Base-by-base conservation (phyloP, 768 basidiomycete species). In the Erythrobasidium yunnanense region DNA sequence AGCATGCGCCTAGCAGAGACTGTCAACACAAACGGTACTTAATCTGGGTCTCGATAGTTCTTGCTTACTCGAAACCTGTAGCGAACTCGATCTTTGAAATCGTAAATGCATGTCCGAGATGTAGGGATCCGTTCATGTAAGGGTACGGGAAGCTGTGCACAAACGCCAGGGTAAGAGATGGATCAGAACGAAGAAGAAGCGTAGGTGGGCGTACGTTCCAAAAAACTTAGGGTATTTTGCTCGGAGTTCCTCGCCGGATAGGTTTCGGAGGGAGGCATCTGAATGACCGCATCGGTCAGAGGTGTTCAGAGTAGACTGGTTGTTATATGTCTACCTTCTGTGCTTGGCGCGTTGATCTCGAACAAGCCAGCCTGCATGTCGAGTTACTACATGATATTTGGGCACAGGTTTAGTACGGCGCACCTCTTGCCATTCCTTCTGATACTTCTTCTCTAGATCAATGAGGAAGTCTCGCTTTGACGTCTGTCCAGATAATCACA, bases 61-160 rank as follows among this genome's bases (percentile, higher is more conserved):
- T 15, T 30, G 13, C 67, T n/a, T 60, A 65, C 78, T 99, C 85
- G 77, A 88, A 97, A 29, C 95, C 95, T 34, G 93, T 87, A 0
- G 85, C 84, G 72, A 97, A 99, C 75, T 99, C 95, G 75, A 97
- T 86, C 79, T 99, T 99, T 63, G 89, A 90, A 78, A 97, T 89
- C 42, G 91, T 92, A 78, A 99, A 99, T 0, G 87, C 93, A 77
- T 99, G 95, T 23, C 95, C 95, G 25, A 97, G 81, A 77, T 99
- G 95, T 71, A 97, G 80, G 71, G 87, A 88, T 49, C 95, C 95
- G 73, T 99, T 99, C 90, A 96, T 97, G 81, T 99, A 99, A 0
- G 74, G 71, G 51, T 60, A 58, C 11, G 66, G 66, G 25, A 66
- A 66, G 17, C 65, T 66, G 56, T 29, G 25, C 25, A 27, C 5